Conservation (phyloP, 164 flowering plant genomes). For the grape (Vitis vinifera) region DNA sequence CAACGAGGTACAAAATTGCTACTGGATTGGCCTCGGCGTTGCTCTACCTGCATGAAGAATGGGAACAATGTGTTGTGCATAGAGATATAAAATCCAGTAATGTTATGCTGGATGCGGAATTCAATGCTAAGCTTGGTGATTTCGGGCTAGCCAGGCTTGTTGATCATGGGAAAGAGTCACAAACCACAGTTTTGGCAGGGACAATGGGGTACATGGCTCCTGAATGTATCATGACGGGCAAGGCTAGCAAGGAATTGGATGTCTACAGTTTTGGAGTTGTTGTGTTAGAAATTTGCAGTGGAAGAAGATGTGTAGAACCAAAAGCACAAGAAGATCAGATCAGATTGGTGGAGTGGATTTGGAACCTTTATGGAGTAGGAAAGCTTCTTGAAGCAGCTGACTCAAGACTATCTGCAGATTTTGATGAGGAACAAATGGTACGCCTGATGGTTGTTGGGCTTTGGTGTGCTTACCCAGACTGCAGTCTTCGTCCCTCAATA, state of each 20-base stretch:
- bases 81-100: conserved; percentile 30
- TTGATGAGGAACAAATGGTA: too few species aligned
- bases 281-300: conserved; percentile 20
- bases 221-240: conserved; percentile 17
- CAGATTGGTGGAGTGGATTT: conserved; percentile 21
- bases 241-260: conserved; percentile 26
- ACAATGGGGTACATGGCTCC: conserved; percentile 37
- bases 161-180: conserved; percentile 19
- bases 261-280: conserved; percentile 32
- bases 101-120: conserved; percentile 24
- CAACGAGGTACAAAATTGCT: conserved; percentile 29
- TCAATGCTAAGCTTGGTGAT: conserved; percentile 33
- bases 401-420: too few species aligned
- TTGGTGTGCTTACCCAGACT: too few species aligned
- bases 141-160: conserved; percentile 37
- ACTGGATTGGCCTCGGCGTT: conserved; percentile 29
- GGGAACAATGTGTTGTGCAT: conserved; percentile 41
- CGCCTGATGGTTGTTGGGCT: too few species aligned
- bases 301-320: conserved; percentile 10
- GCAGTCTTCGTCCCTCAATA: too few species aligned
- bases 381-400: not conserved
- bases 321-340: not conserved
- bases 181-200: conserved; percentile 26
- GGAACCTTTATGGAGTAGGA: conserved; percentile 21
- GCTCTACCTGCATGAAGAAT: conserved; percentile 43